These are phyloP conservation scores for Fusarium sp. DNA, from an alignment of 2,329 filamentous ascomycete species.

Conservation along the genomic window DNA sequence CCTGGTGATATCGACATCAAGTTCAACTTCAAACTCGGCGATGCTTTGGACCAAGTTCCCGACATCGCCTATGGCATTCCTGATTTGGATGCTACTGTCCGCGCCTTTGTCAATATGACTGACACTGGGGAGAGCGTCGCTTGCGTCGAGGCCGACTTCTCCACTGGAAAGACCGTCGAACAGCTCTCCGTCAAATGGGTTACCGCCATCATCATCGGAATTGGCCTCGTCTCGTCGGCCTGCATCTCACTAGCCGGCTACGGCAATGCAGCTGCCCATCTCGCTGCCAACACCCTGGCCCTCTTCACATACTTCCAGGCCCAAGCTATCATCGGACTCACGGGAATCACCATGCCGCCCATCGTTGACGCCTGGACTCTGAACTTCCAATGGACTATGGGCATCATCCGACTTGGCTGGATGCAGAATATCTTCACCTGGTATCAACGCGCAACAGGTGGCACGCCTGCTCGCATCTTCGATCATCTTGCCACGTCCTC, in stretches of 20 bases:
- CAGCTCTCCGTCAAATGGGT: conserved; percentile 89
- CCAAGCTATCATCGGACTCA: conserved; percentile 90
- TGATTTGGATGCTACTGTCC: conserved; percentile 88
- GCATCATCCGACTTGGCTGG: conserved; percentile 86
- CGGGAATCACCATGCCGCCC: conserved; percentile 81
- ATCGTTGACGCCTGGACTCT: conserved; percentile 94
- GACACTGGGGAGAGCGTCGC: conserved; percentile 73
- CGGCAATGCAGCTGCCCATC: conserved; percentile 92
- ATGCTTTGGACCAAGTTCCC: conserved; percentile 74
- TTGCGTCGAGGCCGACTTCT: conserved; percentile 87
- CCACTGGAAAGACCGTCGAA: conserved; percentile 92
- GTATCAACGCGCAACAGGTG: conserved; percentile 95
- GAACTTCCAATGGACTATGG: conserved; percentile 98
- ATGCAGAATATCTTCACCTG: conserved; percentile 90
- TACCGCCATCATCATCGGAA: conserved; percentile 85
- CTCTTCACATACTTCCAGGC: conserved; percentile 94
- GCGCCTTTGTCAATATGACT: conserved; percentile 80
- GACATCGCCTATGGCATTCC: conserved; percentile 89
- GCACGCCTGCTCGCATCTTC: conserved; percentile 81
- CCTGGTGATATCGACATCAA: conserved; percentile 80
- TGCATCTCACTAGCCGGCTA: conserved; percentile 90
- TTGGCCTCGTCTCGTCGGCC: conserved; percentile 85
- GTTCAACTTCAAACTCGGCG: conserved; percentile 72
- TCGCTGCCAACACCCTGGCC: conserved; percentile 90
- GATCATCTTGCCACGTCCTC: conserved; percentile 79